Base-by-base conservation (phyloP, 805 yeast species). In the Ogataea allantospora region DNA sequence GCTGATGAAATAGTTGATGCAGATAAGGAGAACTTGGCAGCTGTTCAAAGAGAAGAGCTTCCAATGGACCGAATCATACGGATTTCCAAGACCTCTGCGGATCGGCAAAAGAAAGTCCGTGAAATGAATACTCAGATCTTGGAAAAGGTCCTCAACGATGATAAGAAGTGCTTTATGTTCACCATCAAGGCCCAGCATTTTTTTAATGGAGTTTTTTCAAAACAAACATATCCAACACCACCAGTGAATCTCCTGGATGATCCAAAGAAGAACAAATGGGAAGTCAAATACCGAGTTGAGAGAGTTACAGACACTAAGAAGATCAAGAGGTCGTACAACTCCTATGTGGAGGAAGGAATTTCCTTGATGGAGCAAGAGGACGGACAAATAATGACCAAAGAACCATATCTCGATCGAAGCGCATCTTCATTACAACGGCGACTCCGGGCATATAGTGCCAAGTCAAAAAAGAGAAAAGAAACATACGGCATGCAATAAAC, bases 121-220 rank as follows among this genome's bases (percentile, higher is more conserved):
- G 23, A 23, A 14, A 33, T 53, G 8, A 60, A 54, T 39, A 31
- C 44, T 22, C 30, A 37, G 42, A 36, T 53, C 47, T 27, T 32
- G 13, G 40, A 48, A 9, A 33, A 43, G 2, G 39, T 45, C 16
- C 46, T 63, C 30, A 30, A 33, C 7, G 19, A 30, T 11, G 24
- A 15, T 6, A 20, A 33, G 7, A 29, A 37, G n/a, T 42, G 41
- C 22, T 20, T 40, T 21, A 76, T 76, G 10, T 70, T 66, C 46
- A 59, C 61, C 27, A 44, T 74, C 7, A 46, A 44, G 5, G 58
- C 67, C 0, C 51, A 58, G 7, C 71, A 70, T 47, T 48, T 42
- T 17, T 62, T 68, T 38, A 57, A 67, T 32, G 68, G 61, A n/a
- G 36, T 52, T n/a, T 46, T 33, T 11, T 46, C 43, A 9, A 32